Conservation (phyloP, 2,329 filamentous ascomycete species). For the Aspergillus sp. region DNA sequence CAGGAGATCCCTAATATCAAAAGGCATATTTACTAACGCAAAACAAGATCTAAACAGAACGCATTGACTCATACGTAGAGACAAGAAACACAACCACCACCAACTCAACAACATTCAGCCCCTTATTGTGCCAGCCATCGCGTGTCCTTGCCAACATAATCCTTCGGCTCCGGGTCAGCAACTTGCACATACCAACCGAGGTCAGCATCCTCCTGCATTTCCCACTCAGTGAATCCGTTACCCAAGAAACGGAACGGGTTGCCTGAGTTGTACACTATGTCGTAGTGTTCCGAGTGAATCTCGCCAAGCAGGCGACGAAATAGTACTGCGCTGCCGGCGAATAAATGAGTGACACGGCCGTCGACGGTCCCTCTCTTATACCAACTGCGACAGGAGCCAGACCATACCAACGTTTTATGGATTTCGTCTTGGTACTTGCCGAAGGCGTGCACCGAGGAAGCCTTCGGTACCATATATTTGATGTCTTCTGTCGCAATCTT, state of each 20-base stretch:
- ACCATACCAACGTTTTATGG: constrained; percentile 39
- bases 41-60: too few species aligned
- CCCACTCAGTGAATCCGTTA: constrained; percentile 44
- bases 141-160: not conserved
- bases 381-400: constrained; percentile 51
- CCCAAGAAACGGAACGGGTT: constrained; percentile 52
- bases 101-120: not conserved
- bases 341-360: constrained; percentile 49
- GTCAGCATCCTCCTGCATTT: constrained; percentile 23
- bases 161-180: not conserved
- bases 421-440: constrained; percentile 48
- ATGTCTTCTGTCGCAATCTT: constrained; percentile 33
- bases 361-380: constrained; percentile 49
- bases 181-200: constrained; percentile 25
- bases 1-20: too few species aligned
- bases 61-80: too few species aligned
- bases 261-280: constrained; percentile 43
- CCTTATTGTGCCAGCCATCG: not conserved
- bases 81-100: not conserved
- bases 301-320: constrained; percentile 38
- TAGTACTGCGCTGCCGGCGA: constrained; percentile 42
- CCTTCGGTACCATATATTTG: constrained; percentile 40
- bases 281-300: constrained; percentile 50
- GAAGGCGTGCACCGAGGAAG: constrained; percentile 50
- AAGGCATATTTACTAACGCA: too few species aligned